These are phyloP conservation scores for Daucus carota DNA, from an alignment of 129 eudicot genomes.

Conservation along the genomic window DNA sequence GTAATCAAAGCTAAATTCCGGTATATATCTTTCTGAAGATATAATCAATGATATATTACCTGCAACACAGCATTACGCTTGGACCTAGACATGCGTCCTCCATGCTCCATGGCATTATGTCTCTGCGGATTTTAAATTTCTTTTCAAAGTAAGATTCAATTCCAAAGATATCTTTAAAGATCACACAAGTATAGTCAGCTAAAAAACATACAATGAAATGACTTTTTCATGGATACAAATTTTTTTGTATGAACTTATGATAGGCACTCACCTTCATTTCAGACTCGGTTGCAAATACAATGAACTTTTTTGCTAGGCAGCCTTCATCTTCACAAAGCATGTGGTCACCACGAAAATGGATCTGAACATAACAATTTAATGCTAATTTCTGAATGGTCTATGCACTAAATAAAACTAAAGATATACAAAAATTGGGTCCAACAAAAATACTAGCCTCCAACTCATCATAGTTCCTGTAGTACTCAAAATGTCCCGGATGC, in stretches of 20 bases:
- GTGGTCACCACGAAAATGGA: conserved; percentile 28
- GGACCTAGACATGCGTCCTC: conserved; percentile 28
- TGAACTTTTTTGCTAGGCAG: conserved; percentile 36
- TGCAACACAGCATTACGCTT: conserved; percentile 29
- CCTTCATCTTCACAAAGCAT: conserved; percentile 32
- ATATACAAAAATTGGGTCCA: not conserved
- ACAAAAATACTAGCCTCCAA: conserved; percentile 23
- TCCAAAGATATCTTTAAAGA: not conserved
- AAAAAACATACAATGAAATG: not conserved
- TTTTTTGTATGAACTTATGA: not conserved
- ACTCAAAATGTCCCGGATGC: conserved; percentile 23
- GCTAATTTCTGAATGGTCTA: not conserved
- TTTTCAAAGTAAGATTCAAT: not conserved
- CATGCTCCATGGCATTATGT: conserved; percentile 36
- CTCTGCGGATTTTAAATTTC: conserved; percentile 12
- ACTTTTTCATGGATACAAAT: not conserved
- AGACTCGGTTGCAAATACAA: conserved; percentile 23
- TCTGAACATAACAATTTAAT: conserved; percentile 13
- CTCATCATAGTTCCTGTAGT: conserved; percentile 31
- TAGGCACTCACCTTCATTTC: conserved; percentile 27
- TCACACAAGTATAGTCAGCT: not conserved
- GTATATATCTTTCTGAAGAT: not conserved
- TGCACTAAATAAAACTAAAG: not conserved
- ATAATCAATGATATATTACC: conserved; percentile 9
- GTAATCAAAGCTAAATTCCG: not conserved